phyloP scores from a whole-genome alignment of 331 rosid genomes.

The Pyracantha coccinea region DNA sequence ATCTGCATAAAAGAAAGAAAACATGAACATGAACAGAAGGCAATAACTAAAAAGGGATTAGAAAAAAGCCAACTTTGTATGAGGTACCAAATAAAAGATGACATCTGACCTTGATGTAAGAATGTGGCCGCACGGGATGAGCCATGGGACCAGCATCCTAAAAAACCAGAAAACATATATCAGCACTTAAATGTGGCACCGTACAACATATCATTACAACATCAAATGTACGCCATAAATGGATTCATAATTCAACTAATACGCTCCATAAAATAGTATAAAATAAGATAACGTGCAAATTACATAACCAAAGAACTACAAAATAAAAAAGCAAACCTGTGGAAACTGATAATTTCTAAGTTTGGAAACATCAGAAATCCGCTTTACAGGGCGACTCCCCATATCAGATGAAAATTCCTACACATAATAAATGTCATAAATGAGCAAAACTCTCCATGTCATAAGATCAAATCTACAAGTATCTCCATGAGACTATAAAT shows the following conservation, averaged over 20 bases:
- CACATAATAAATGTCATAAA: constrained; percentile 10
- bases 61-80: not conserved
- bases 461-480: not conserved
- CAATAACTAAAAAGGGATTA: not conserved
- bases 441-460: not conserved
- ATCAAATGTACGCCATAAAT: not conserved
- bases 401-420: constrained; percentile 98
- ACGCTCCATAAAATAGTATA: not conserved
- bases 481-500: constrained; percentile 3
- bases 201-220: not conserved
- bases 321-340: constrained; percentile 42
- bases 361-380: constrained; percentile 80
- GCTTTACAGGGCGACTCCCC: constrained; percentile 93
- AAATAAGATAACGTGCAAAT: not conserved
- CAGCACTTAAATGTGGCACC: constrained; percentile 11
- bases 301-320: not conserved
- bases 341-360: constrained; percentile 93
- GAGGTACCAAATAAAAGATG: not conserved
- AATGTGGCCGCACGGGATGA: constrained; percentile 98
- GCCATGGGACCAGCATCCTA: constrained; percentile 99
- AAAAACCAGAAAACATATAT: constrained; percentile 23
- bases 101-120: constrained; percentile 85
- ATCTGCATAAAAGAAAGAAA: constrained; percentile 49
- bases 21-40: constrained; percentile 19
- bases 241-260: not conserved